Conservation (phyloP, 805 yeast species). For the Debaryomyces maramus region DNA sequence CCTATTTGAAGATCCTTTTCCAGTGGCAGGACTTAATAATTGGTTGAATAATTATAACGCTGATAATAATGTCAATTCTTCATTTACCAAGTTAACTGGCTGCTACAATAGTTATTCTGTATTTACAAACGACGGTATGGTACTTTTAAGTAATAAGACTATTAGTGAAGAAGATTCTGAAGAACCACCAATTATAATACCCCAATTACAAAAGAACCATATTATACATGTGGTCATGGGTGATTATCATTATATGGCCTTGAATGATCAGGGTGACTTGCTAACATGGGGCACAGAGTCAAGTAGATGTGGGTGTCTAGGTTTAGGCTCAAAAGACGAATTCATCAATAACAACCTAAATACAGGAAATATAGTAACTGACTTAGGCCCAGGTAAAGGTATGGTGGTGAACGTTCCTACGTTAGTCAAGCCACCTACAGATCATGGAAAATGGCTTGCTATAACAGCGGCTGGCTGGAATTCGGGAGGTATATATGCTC, state of each 20-base stretch:
- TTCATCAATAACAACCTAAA: slow-evolving; percentile 4
- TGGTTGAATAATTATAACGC: slow-evolving; percentile 25
- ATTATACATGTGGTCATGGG: slow-evolving; percentile 64
- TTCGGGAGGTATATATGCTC: slow-evolving; percentile 55
- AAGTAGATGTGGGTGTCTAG: slow-evolving; percentile 65
- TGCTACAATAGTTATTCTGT: slow-evolving; percentile 55
- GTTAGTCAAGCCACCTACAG: slow-evolving; percentile 15
- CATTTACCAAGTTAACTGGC: slow-evolving; percentile 54
- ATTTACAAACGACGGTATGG: slow-evolving; percentile 52
- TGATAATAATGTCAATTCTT: slow-evolving; percentile 20
- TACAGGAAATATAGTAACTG: slow-evolving; percentile 14
- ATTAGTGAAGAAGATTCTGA: slow-evolving; percentile 15
- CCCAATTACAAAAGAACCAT: slow-evolving; percentile 46
- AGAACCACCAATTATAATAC: slow-evolving; percentile 29
- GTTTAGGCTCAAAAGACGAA: slow-evolving; percentile 43
- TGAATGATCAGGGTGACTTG: slow-evolving; percentile 57
- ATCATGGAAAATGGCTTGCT: slow-evolving; percentile 50
- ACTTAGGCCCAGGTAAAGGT: slow-evolving; percentile 34
- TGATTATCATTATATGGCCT: slow-evolving; percentile 68
- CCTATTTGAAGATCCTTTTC: slow-evolving; percentile 6
- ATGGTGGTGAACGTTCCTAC: slow-evolving; percentile 19
- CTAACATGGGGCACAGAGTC: slow-evolving; percentile 71
- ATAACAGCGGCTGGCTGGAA: slow-evolving; percentile 84
- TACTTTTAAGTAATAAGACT: slow-evolving; percentile 37
- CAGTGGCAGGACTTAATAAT: slow-evolving; percentile 26